phyloP scores from a whole-genome alignment of 257 asterid species.

The Linderniella brevidens region DNA sequence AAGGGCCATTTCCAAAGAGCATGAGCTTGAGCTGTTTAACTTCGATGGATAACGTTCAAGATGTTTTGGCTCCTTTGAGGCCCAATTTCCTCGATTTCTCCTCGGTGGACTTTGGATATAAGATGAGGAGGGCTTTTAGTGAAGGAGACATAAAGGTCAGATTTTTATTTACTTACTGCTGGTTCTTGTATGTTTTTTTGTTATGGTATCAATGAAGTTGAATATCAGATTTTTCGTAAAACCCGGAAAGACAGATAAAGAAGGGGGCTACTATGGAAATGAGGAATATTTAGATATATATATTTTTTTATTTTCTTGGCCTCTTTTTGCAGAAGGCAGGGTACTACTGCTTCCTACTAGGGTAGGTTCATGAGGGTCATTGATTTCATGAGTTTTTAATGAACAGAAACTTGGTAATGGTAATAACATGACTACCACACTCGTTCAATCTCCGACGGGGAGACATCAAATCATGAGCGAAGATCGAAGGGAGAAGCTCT shows the following conservation, averaged over 20 bases:
- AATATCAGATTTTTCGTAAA: too few species aligned
- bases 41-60: constrained; percentile 38
- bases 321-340: too few species aligned
- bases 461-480: constrained; percentile 14
- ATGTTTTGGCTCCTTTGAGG: constrained; percentile 21
- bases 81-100: constrained; percentile 73
- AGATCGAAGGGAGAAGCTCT: constrained; percentile 69
- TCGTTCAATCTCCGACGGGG: constrained; percentile 13
- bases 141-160: constrained; percentile 93
- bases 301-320: too few species aligned
- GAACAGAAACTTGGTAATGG: constrained; percentile 57
- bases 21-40: constrained; percentile 41
- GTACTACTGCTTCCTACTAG: too few species aligned
- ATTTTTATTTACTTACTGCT: constrained; percentile 14
- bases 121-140: constrained; percentile 82
- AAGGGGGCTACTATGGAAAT: too few species aligned
- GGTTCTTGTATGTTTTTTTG: constrained; percentile 2
- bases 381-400: constrained; percentile 40
- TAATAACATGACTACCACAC: constrained; percentile 6
- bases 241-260: too few species aligned
- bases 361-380: constrained; percentile 7
- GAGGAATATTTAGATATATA: too few species aligned
- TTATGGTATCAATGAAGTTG: too few species aligned
- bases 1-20: constrained; percentile 49
- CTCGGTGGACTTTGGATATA: constrained; percentile 49